phyloP scores from a whole-genome alignment of 495 filamentous ascomycete genomes.

The Trichoderma virens region DNA sequence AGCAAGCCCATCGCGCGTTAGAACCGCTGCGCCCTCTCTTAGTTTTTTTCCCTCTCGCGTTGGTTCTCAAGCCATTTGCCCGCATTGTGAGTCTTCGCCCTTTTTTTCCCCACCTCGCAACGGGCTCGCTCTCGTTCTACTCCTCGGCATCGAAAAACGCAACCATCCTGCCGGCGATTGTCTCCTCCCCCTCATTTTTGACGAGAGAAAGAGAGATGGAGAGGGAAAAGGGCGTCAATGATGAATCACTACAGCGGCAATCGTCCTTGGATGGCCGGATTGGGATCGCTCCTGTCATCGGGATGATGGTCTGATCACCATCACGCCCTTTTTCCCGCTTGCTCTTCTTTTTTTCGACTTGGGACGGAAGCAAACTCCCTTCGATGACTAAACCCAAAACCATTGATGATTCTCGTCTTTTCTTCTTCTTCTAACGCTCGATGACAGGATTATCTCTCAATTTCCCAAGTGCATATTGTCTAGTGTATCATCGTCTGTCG shows the following conservation, averaged over 20 bases:
- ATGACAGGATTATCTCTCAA: constrained; percentile 13
- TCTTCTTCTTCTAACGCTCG: constrained; percentile 7
- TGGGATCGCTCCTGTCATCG: not conserved
- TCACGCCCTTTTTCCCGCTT: not conserved
- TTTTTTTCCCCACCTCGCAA: not conserved
- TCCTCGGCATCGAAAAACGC: too few species aligned
- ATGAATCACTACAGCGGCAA: not conserved
- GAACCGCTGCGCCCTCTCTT: not conserved
- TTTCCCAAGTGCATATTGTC: constrained; percentile 7
- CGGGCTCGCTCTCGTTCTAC: not conserved
- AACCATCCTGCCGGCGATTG: too few species aligned
- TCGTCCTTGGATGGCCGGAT: not conserved
- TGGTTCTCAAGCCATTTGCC: not conserved
- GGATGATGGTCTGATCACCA: not conserved
- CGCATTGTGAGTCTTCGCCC: not conserved
- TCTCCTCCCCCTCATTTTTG: too few species aligned
- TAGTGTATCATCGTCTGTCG: constrained; percentile 28
- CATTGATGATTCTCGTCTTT: constrained; percentile 1
- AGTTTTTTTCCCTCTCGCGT: not conserved
- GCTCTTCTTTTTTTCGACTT: not conserved
- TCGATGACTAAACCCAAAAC: not conserved
- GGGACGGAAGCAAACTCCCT: not conserved
- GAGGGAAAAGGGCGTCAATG: not conserved
- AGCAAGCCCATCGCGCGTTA: not conserved
- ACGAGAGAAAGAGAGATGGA: too few species aligned